Evolutionary conservation across 495 filamentous ascomycete genomes (phyloP), one percentile per base, ranked within the genome.

Genomic region (Glonium stellatum): DNA sequence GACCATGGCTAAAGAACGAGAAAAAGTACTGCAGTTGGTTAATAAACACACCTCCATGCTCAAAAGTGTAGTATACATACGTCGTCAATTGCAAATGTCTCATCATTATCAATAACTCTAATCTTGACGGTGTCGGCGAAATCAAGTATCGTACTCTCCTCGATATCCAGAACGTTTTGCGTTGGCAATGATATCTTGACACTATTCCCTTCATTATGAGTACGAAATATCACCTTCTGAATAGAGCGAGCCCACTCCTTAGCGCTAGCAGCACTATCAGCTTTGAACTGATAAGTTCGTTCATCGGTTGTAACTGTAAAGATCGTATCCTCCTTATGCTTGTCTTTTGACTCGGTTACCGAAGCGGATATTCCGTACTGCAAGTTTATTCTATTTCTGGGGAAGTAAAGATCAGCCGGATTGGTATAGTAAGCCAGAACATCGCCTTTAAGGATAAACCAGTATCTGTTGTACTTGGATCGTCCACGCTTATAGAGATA

Each of bases 161-260:
- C 95, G 53, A 97, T 81, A 65, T 96, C 92, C 57, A 97, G 87
- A 15, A 97, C 80, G 66, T 92, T 95, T 48, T 86, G 82, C 19
- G 95, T 86, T 6, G 92, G 92, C 18, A 97, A 78, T 1, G 87
- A 92, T 19, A 98, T 92, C 75, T 98, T 98, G 69, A 98, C 89
- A 68, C 92, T 96, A 66, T 97, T 92, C 8, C 93, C 92, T 53
- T 96, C 95, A 67, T 98, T 98, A 72, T 92, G 90, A 0, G 91
- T 91, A 53, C 92, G 81, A 67, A 97, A 97, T 46, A 98, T 97
- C 58, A 96, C 90, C 56, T 92, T 87, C 64, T 96, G 93, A 22
- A 98, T 77, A 41, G 88, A 81, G 71, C 93, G 95, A 42, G 97
- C 92, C 93, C 93, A 98, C 78, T 97, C 95, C 69, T 91, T 96